Evolutionary conservation across 2,329 filamentous ascomycete genomes (phyloP), one percentile per base, ranked within the genome.

Genomic region (Botrytis aclada): DNA sequence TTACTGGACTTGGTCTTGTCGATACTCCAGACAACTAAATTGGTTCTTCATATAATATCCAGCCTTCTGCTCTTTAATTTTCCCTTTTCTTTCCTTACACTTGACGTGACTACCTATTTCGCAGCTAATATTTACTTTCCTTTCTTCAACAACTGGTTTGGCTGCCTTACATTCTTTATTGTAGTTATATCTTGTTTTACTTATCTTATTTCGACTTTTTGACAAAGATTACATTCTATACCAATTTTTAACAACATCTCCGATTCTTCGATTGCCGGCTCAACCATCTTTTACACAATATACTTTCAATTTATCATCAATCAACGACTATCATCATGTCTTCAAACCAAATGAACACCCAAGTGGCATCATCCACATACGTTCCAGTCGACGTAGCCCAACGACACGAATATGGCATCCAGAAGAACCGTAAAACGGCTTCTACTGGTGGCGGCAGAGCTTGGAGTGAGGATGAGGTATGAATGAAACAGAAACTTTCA

Each of bases 391-490:
- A 89, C 79, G 83, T 83, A 75, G 84, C 88, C 78, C 85, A 87
- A 74, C 86, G 87, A 75, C 87, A 89, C 75, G 87, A 88, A 32
- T 88, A 87, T 78, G 86, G 88, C 71, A 84, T 90, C 80, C 84
- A 85, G 74, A 92, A 93, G 83, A 88, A 86, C 80, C 87, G 90
- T 75, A 93, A 92, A 84, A 83, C 87, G 75, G 87, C 89, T 34
- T 90, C 91, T 74, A 92, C 91, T 69, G 91, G 92, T 76, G 92
- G 92, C 77, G 92, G 92, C 78, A 87, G 93, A 81, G 92, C 92
- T 73, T 95, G 93, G 93, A 94, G 92, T 76, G 93, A 95, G 81
- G 92, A 94, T 82, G 93, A 95, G 89, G 92, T 94, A 85, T 61
- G 74, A 34, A 66, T 74, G 18, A 18, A 43, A 34, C 41, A 43